Base-by-base conservation (phyloP, 2,329 filamentous ascomycete genomes). In the Neopestalotiopsis rosae region DNA sequence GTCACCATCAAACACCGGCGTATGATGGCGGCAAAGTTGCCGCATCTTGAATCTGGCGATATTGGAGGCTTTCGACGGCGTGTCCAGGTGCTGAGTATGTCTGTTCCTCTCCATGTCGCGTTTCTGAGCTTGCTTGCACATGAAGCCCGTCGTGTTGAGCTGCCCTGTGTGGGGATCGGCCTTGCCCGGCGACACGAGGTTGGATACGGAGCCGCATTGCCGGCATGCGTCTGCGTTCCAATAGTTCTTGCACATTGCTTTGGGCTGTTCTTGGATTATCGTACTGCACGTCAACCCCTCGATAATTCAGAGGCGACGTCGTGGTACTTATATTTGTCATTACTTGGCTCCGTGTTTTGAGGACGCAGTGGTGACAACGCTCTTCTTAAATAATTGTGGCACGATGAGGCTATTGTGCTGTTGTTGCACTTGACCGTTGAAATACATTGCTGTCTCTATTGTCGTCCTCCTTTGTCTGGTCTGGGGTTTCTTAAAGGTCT, bases 1-100 rank as follows among this genome's bases (percentile, higher is more conserved):
- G 45, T 5, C n/a, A 17, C 45, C n/a, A 6, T 52, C n/a, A 20
- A 52, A 17, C 45, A 14, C 45, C 14, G 45, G 45, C 14, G 9
- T 17, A 10, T 9, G 9, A 20, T 52, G 5, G 6, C n/a, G 17
- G 6, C 45, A 52, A 6, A 20, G 45, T 5, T 17, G 17, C 6
- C 32, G 17, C 61, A 38, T 30, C 32, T 24, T 5, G 14, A 17
- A 38, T 3, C 61, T 14, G 32, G 92, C 92, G 74, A 88, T 92
- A n/a, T 84, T 92, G 2, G 90, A 90, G 78, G 81, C 92, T 38
- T 82, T 92, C 5, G 86, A 89, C 0, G 86, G 91, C 75, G 92
- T 92, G 73, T 88, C 92, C 65, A 20, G 20, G 40, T 34, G 59
- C 20, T 63, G 61, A 12, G 45, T 20, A 9, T n/a, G 34, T 6